Percentiles rank a stretch among this genome's conserved stretches.
phyloP scores from a whole-genome alignment of 306 rosid species.

The Purshia tridentata region DNA sequence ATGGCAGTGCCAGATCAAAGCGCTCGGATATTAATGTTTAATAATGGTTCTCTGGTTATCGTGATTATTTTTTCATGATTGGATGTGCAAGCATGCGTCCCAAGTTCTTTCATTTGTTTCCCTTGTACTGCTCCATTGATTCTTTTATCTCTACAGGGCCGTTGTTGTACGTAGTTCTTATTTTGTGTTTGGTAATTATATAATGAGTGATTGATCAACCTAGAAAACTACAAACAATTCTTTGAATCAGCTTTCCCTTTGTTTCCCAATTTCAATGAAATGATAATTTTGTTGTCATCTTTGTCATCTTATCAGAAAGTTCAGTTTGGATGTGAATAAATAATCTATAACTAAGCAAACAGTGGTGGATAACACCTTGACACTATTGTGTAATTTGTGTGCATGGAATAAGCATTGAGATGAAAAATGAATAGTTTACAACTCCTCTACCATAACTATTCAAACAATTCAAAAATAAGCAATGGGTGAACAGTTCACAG shows the following conservation, averaged over 20 bases:
- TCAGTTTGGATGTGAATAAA: not conserved
- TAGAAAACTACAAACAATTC: not conserved
- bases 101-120: not conserved
- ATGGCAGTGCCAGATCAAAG: slow-evolving; percentile 59
- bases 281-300: not conserved
- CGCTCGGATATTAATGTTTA: slow-evolving; percentile 90
- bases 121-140: slow-evolving; percentile 17
- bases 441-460: too few relatives aligned
- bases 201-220: slow-evolving; percentile 23
- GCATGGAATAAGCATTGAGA: too few relatives aligned
- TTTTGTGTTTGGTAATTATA: slow-evolving; percentile 5
- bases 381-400: too few relatives aligned
- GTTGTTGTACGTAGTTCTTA: slow-evolving; percentile 9
- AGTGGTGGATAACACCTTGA: too few relatives aligned
- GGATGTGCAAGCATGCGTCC: not conserved
- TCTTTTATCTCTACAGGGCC: slow-evolving; percentile 31
- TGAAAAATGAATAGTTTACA: too few relatives aligned
- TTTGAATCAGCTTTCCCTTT: not conserved
- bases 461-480: too few relatives aligned
- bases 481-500: too few relatives aligned
- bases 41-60: not conserved
- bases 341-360: too few relatives aligned
- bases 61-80: slow-evolving; percentile 9
- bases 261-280: not conserved
- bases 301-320: not conserved